These are phyloP conservation scores for Penicillium freii DNA, from an alignment of 2,329 filamentous ascomycete genomes.

Conservation along the genomic window DNA sequence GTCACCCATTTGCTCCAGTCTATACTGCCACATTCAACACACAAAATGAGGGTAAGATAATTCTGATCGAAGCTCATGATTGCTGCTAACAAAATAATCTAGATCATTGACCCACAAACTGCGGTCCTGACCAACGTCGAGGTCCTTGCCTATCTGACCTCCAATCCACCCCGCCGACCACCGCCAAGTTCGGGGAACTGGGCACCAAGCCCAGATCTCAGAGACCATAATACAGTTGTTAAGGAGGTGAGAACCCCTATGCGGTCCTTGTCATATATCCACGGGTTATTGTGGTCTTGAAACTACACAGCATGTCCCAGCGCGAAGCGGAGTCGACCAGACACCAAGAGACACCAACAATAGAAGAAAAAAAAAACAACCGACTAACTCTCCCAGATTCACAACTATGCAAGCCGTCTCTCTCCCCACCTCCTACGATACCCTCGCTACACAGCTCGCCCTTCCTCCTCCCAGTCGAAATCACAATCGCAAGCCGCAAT, in stretches of 20 bases:
- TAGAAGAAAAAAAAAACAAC: background rate
- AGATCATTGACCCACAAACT: slow-evolving; percentile 47
- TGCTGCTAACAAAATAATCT: background rate
- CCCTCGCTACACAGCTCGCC: slow-evolving; percentile 31
- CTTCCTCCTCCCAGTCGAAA: slow-evolving; percentile 19
- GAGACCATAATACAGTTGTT: slow-evolving; percentile 47
- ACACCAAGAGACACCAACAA: background rate
- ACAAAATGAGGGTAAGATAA: slow-evolving; percentile 28
- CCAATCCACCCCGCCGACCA: slow-evolving; percentile 43
- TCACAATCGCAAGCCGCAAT: slow-evolving; percentile 23
- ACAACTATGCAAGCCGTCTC: slow-evolving; percentile 43
- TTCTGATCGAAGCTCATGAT: background rate
- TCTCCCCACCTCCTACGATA: slow-evolving; percentile 42
- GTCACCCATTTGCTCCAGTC: background rate
- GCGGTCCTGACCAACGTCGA: slow-evolving; percentile 47
- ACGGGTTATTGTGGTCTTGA: too few relatives aligned
- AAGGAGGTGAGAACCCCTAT: slow-evolving; percentile 39
- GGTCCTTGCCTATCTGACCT: slow-evolving; percentile 43
- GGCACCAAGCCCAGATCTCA: slow-evolving; percentile 43
- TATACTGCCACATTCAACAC: slow-evolving; percentile 8
- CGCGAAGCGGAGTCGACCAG: background rate
- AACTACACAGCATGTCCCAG: too few relatives aligned
- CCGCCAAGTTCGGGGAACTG: slow-evolving; percentile 39
- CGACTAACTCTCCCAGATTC: slow-evolving; percentile 31
- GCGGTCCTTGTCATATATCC: rapidly evolving